Base-by-base conservation (phyloP, 305 asterid genomes). In the Andrographis paniculata region DNA sequence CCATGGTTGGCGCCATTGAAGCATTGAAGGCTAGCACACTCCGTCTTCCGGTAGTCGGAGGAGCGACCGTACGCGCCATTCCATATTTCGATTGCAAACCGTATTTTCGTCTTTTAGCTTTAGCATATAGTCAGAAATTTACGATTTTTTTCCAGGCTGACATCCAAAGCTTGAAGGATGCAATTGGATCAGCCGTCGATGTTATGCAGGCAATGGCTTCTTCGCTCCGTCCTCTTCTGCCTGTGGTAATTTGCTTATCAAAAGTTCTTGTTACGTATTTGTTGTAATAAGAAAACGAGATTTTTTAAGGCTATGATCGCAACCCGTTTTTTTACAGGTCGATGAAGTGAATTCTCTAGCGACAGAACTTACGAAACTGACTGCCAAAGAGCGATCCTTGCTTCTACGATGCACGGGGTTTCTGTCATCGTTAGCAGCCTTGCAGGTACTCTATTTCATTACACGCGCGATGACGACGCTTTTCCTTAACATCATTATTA, bases 11-110 rank as follows among this genome's bases (percentile, higher is more conserved):
- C 54, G 94, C 83, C 28, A 91, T 77, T 35, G 98, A 91, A 78
- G 92, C 96, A 40, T 65, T 91, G 62, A 86, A 67, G 56, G 96
- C 95, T 50, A 86, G 96, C 81, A 86, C 93, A 53, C 86, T 91
- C 40, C 92, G 94, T 40, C 94, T 91, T 48, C 95, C 98, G 9
- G 75, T 83, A 47, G 71, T 68, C 22, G 94, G 78, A 69, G 93
- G 94, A 72, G 94, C 85, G 66, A 61, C 56, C 35, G 97, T 88
- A 82, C 21, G 49, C 20, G 17, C 42, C 16, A 3, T 37, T 17
- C 16, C 2, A n/a, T 37, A 14, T 13, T 37, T 37, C 12, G 4
- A 14, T 13, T 33, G 14, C 13, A 0, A 37, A 37, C 16, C 42
- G 14, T 12, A 37, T 13, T n/a, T 37, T 10, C 37, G 17, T 37